Evolutionary conservation across 73 alveolate genomes (phyloP), one percentile per base, ranked within the genome.

Genomic region (Stentor coeruleus): DNA sequence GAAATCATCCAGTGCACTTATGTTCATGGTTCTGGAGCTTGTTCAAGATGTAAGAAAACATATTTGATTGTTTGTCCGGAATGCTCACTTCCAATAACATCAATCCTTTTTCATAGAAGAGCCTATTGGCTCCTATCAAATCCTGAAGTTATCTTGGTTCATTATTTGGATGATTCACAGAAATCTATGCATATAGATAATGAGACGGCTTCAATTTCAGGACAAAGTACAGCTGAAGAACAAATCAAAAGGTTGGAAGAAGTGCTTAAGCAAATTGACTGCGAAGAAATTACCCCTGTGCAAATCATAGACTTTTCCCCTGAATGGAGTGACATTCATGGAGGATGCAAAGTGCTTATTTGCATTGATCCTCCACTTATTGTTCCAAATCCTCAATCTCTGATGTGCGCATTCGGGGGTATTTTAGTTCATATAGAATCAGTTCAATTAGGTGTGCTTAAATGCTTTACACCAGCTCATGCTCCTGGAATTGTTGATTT

Each of bases 251-350:
- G 26, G 11, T 15, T 58, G 3, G 66, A 38, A 11, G 49, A 41
- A 38, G 14, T 39, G 0, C 77, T 77, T 35, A 31, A 26, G 30
- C 66, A 38, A 3, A 3, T 77, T 14, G 74, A 39, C 77, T 35
- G 57, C 28, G 35, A 15, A 11, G 59, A 72, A 0, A 3, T 40
- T 6, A 39, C 83, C 3, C 26, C 38, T n/a, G 38, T 89, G 0
- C 81, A 85, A 37, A 86, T 89, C 3, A 40, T 86, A 2, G 95
- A 89, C 60, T 89, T 82, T 59, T 89, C 92, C 39, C 95, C 95
- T 39, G 92, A 89, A 66, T 89, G 95, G 92, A 91, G 84, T 59
- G 88, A 89, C 39, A 86, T 89, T 3, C 81, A 88, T 14, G 95
- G 95, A 42, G 95, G 95, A 1, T 59, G 88, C 15, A 86, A 86